Evolutionary conservation across 805 yeast species (phyloP), one percentile per base, ranked within the genome.

Genomic region (Candida insectorum): DNA sequence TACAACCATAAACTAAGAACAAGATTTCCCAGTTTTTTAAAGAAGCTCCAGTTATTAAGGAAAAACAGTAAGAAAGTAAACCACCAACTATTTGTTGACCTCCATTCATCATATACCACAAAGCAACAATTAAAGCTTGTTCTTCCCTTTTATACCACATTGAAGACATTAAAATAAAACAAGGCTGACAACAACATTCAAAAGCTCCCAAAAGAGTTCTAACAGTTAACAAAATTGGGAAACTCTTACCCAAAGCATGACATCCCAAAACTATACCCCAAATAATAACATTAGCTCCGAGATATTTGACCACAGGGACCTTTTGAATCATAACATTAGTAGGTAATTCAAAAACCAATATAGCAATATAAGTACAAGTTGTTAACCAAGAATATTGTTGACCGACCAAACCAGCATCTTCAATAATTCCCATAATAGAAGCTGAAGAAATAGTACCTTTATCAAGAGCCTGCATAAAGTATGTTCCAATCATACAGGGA

Each of bases 351-450:
- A 73, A 72, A 40, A 72, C 66, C 37, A 75, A 72, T 36, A 73
- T 74, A 1, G 77, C 64, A 15, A 69, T 75, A 32, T 71, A 72
- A 36, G 74, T 69, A 13, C 74, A 71, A 1, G 81, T 74, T 24
- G 77, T 70, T 34, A 75, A 50, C 45, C 75, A 65, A 11, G 77
- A 68, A 45, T 68, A 76, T 30, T 76, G 71, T 33, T 56, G 52
- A 26, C 72, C 62, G 3, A 65, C 55, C 40, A 75, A 57, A 44
- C 71, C 60, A 18, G 39, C 38, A 30, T 45, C 50, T 4, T 62
- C 51, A 44, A 65, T 70, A 45, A 78, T 74, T 1, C 84, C 84
- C 81, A 79, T 73, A 3, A 78, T 76, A 10, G 80, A 79, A 2
- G 84, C 78, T 47, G 77, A 75, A 39, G 77, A 74, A 25, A 74